Base-by-base conservation (phyloP, 305 asterid genomes). In the Fraxinus velutina region DNA sequence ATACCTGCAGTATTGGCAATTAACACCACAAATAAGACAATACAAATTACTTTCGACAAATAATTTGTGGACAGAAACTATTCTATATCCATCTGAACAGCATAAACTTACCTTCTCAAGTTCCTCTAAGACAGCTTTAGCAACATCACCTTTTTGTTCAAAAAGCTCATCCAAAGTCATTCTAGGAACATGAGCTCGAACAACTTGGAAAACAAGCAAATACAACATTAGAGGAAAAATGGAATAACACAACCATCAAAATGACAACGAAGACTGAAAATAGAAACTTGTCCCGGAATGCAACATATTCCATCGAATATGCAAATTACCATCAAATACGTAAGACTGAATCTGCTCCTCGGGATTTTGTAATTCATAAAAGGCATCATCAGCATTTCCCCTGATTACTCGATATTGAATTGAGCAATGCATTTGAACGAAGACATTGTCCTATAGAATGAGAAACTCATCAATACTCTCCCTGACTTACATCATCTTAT, bases 101-200 rank as follows among this genome's bases (percentile, higher is more conserved):
- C 76, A 79, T 29, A 13, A 57, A 77, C 37, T 77, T 84, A 92
- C 99, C 99, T 94, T 95, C 90, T 92, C 97, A 77, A 95, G 97
- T 86, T 95, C 99, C 88, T 91, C 97, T 77, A 87, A 83, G 60
- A 94, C 97, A 85, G 97, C 92, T 89, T 90, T 91, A 85, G 99
- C 99, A 52, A 95, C 98, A 88, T 94, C 99, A 71, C 90, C 87
- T 87, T 95, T 95, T 84, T 95, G 99, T 86, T 92, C 99, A 83
- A 93, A 95, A 83, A 95, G 92, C 81, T 86, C 98, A 87, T 95
- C 98, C 96, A 95, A 87, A 77, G 89, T 91, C 91, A 95, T 89
- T 85, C 87, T 92, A 70, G 99, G 99, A 82, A 92, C 98, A 85
- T 92, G 97, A 82, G 98, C 99, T 70, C 99, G 95, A 76, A 95